Evolutionary conservation across 2,329 filamentous ascomycete genomes (phyloP).

Genomic region (Paecilomyces dactylethromorphus): DNA sequence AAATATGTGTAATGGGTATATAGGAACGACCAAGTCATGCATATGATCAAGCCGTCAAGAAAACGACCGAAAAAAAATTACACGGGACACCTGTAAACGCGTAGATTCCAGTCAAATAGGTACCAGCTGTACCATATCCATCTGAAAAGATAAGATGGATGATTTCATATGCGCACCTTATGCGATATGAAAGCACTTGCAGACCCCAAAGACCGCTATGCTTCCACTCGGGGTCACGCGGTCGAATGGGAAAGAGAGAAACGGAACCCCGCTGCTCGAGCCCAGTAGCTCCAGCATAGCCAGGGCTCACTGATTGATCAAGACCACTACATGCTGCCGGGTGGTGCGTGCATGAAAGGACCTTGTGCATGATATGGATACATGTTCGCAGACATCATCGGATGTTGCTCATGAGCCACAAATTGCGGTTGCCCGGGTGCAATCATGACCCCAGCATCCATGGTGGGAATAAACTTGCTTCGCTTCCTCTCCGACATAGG

Average conservation of each 20-base stretch:
- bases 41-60: not conserved
- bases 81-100: not conserved
- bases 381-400: conserved; percentile 21
- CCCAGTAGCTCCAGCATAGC: not conserved
- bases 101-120: not conserved
- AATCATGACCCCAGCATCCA: not conserved
- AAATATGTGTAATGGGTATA: not conserved
- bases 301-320: not conserved
- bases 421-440: conserved; percentile 3
- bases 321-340: conserved; percentile 10
- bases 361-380: conserved; percentile 19
- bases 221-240: not conserved
- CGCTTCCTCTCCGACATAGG: conserved; percentile 8
- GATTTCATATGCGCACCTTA: not conserved
- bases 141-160: too few relatives aligned
- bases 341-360: conserved; percentile 13
- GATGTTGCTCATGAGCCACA: conserved; percentile 9
- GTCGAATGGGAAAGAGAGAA: not conserved
- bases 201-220: not conserved
- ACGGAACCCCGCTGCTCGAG: not conserved
- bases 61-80: not conserved
- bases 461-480: conserved; percentile 2
- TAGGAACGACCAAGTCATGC: not conserved
- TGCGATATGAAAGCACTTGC: not conserved
- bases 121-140: too few relatives aligned